phyloP scores from a whole-genome alignment of 768 basidiomycete species.

The Tylopilus plumbeoviolaceoides region DNA sequence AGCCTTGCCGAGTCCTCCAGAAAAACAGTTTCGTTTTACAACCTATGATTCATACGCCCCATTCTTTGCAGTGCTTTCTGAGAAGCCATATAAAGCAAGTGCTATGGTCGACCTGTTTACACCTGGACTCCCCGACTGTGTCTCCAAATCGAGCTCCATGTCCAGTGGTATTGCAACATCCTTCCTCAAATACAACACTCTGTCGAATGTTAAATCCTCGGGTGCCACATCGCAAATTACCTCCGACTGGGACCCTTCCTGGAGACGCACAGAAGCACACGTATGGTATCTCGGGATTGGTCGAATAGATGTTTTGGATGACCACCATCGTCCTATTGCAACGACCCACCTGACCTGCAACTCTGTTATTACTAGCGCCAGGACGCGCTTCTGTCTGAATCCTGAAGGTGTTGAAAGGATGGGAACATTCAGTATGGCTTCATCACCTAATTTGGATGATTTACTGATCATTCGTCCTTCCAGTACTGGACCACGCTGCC shows the following conservation, averaged over 20 bases:
- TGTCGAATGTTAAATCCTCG: background rate
- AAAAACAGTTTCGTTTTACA: slow-evolving; percentile 5
- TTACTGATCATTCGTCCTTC: no score
- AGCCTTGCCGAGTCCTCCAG: slow-evolving; percentile 5
- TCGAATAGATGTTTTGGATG: background rate
- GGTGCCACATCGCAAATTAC: background rate
- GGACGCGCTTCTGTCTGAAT: background rate
- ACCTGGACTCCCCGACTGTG: slow-evolving; percentile 17
- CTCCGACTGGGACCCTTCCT: background rate
- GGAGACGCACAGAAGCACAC: background rate
- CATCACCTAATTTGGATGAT: no score
- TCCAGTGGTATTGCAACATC: slow-evolving; percentile 11
- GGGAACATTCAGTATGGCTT: slow-evolving; percentile 4
- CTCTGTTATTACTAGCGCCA: background rate
- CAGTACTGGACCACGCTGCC: background rate
- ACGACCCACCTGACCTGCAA: background rate
- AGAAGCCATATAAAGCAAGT: background rate
- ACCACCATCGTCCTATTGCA: background rate
- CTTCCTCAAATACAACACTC: slow-evolving; percentile 8
- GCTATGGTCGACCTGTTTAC: slow-evolving; percentile 8
- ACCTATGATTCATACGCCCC: slow-evolving; percentile 13
- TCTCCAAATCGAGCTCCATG: slow-evolving; percentile 11
- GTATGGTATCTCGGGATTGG: background rate
- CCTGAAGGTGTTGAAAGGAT: slow-evolving; percentile 4
- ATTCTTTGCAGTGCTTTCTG: slow-evolving; percentile 3